Conservation (phyloP, 2,329 filamentous ascomycete species). For the Alternaria panax region DNA sequence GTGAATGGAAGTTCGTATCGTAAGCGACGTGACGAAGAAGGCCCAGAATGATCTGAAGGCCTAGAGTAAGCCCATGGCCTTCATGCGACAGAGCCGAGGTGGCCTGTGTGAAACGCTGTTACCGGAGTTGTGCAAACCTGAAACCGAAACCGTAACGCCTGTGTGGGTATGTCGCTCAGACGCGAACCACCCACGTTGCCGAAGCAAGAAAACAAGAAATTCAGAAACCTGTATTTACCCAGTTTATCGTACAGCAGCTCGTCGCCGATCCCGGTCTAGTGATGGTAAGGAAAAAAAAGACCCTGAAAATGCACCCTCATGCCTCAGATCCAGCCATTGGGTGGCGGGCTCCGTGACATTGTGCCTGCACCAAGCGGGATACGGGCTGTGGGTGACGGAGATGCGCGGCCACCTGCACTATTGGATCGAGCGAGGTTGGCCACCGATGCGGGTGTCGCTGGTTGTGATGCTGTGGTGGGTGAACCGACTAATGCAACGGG, state of each 20-base stretch:
- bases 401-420: constrained; percentile 21
- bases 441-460: constrained; percentile 22
- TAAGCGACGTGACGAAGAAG: constrained; percentile 12
- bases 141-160: constrained; percentile 27
- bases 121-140: constrained; percentile 12
- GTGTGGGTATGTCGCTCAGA: constrained; percentile 9
- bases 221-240: constrained; percentile 4
- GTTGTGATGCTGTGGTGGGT: constrained; percentile 24
- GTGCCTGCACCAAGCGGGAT: constrained; percentile 48
- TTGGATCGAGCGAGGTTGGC: constrained; percentile 24
- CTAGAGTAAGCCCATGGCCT: not conserved
- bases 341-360: constrained; percentile 45
- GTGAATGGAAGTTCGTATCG: constrained; percentile 17
- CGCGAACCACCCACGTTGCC: constrained; percentile 1
- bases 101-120: constrained; percentile 14
- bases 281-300: constrained; percentile 6
- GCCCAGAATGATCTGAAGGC: not conserved
- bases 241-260: constrained; percentile 33
- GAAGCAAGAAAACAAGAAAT: constrained; percentile 3
- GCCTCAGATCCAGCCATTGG: constrained; percentile 46
- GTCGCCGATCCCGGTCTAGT: constrained; percentile 13
- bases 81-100: constrained; percentile 3
- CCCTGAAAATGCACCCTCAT: not conserved
- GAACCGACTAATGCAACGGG: constrained; percentile 28
- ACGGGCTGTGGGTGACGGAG: constrained; percentile 40